Evolutionary conservation across 768 basidiomycete genomes (phyloP).

Genomic region (Mycena leptocephala): DNA sequence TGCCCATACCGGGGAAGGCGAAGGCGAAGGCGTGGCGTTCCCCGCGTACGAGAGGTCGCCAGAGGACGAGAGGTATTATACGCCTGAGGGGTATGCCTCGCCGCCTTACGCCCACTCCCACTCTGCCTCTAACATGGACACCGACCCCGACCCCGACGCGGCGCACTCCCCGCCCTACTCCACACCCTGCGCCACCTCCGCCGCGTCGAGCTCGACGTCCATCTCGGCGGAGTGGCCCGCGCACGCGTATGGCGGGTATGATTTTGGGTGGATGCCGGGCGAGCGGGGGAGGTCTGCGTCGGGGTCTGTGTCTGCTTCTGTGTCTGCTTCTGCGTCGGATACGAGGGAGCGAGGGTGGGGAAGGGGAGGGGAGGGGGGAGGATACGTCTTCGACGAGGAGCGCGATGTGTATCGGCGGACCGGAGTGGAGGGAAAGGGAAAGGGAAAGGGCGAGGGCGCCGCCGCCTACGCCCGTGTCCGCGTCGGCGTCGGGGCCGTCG

Average conservation of each 20-base stretch:
- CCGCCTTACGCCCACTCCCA: background rate
- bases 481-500: background rate
- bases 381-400: background rate
- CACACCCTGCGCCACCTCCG: conserved; percentile 4
- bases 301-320: conserved; percentile 7
- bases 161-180: conserved; percentile 24
- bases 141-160: background rate
- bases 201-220: conserved; percentile 6
- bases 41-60: background rate
- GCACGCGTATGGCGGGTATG: no score
- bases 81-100: background rate
- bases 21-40: conserved; percentile 15
- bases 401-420: background rate
- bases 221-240: background rate
- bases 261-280: conserved; percentile 31
- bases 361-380: background rate
- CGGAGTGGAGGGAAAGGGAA: background rate
- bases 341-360: background rate
- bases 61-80: background rate
- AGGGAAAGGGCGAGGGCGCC: background rate
- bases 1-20: no score
- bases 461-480: background rate
- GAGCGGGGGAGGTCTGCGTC: background rate
- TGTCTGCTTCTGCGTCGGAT: background rate
- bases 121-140: background rate